These are phyloP conservation scores for Trifolium subterraneum DNA, from an alignment of 306 rosid genomes.

Conservation along the genomic window DNA sequence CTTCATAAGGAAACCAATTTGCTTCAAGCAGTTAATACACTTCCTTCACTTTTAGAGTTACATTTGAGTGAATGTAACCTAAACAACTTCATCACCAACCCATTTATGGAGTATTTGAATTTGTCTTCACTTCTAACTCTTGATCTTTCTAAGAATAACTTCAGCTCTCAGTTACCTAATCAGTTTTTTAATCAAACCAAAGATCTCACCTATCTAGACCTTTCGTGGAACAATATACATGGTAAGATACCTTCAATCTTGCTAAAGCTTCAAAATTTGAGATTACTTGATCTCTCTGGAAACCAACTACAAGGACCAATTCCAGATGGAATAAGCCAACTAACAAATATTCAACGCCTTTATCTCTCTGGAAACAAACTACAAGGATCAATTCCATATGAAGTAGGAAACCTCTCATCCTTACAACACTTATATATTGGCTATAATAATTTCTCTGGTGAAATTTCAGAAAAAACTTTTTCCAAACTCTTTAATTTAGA, in stretches of 20 bases:
- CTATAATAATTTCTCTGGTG: not conserved
- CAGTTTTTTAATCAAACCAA: constrained; percentile 8
- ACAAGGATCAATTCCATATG: too few relatives aligned
- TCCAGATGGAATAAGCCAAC: not conserved
- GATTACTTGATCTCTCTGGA: not conserved
- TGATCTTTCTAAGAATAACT: not conserved
- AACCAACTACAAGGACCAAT: not conserved
- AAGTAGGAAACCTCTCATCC: too few relatives aligned
- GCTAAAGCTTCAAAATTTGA: not conserved
- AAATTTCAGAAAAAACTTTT: too few relatives aligned
- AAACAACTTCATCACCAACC: not conserved
- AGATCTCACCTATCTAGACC: not conserved
- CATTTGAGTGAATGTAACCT: not conserved
- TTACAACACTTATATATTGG: too few relatives aligned
- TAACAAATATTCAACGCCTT: too few relatives aligned
- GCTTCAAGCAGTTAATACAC: not conserved
- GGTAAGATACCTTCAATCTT: constrained; percentile 17
- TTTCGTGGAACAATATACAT: fast-evolving
- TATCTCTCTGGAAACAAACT: fast-evolving
- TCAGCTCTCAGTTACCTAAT: not conserved
- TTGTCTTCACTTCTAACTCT: constrained; percentile 13
- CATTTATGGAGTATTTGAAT: not conserved
- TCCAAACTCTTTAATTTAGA: too few relatives aligned
- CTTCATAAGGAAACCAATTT: constrained; percentile 14
- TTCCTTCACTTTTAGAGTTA: constrained; percentile 15